phyloP scores from a whole-genome alignment of 768 basidiomycete genomes.

The Panaeolus papilionaceus region DNA sequence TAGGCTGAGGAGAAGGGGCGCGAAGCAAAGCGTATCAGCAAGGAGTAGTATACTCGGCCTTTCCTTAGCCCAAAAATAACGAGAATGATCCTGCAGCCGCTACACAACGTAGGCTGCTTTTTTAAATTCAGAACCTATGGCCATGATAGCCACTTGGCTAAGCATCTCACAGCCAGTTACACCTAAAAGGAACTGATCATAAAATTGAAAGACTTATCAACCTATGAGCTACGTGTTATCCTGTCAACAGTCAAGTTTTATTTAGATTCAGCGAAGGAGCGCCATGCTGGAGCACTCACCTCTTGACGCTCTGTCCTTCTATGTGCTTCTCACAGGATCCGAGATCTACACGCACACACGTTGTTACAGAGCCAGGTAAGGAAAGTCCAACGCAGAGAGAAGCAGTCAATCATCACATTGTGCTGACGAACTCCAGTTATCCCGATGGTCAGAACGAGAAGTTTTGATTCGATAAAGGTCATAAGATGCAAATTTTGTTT shows the following conservation, averaged over 20 bases:
- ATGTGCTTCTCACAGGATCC: slow-evolving; percentile 7
- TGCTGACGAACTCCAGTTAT: not conserved
- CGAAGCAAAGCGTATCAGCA: slow-evolving; percentile 10
- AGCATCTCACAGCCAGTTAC: not conserved
- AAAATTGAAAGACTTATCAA: not conserved
- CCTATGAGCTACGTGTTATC: not conserved
- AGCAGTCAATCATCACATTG: not conserved
- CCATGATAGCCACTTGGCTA: not conserved
- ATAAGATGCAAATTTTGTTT: not conserved
- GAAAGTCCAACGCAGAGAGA: slow-evolving; percentile 4
- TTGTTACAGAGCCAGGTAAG: slow-evolving; percentile 2
- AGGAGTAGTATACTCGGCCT: not conserved
- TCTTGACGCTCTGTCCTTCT: not conserved
- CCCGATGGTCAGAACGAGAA: not conserved
- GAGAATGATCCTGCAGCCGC: not conserved
- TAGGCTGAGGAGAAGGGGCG: not conserved
- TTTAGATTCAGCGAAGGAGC: slow-evolving; percentile 5
- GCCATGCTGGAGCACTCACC: slow-evolving; percentile 8
- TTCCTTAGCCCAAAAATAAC: not conserved
- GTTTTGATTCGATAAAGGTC: not conserved
- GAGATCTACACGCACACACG: slow-evolving; percentile 9
- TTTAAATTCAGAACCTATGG: not conserved
- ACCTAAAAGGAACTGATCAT: not conserved
- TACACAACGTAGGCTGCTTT: not conserved
- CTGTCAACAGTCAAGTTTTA: not conserved